Evolutionary conservation across 495 filamentous ascomycete genomes (phyloP), one percentile per base, ranked within the genome.

Genomic region (Podospora sp.): DNA sequence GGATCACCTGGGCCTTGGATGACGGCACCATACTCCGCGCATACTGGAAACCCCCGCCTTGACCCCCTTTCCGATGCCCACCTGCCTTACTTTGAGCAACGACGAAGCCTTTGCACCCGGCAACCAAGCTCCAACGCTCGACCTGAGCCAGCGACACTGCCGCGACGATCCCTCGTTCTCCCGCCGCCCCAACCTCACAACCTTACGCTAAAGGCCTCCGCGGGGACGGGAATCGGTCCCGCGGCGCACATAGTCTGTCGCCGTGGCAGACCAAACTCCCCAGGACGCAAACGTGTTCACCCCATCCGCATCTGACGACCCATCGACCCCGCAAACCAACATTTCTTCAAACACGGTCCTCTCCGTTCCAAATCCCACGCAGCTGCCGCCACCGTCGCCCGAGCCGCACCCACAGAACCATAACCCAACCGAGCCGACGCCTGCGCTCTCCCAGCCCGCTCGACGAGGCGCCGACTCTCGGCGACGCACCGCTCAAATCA

Each of bases 311-410:
- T 72, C 82, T 80, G 80, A 80, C 80, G 72, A 73, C 75, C 76
- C 78, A 77, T 78, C 75, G 73, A 77, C 77, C 70, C 78, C 79
- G 78, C 80, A 74, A 65, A 25, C 69, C 63, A 72, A 77, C 68
- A 72, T 66, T 58, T 58, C 68, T 69, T 62, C 78, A 67, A 76
- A 73, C 78, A 80, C 76, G 63, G 65, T 68, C 60, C 51, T 74
- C 75, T 75, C 80, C 68, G 72, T 40, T 49, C 66, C 33, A 40
- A 24, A 36, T 24, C 61, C 50, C 25, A 75, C 67, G 76, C 70
- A 64, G 65, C 70, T 69, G 26, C 67, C 36, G n/a, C 66, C 63
- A 59, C 50, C 62, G 60, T 72, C 64, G 63, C 69, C 63, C 21
- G 53, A 26, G 22, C 24, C 26, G 20, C 59, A 25, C 25, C 55